phyloP scores from a whole-genome alignment of 345 rosid genomes.

The Arabidopsis arenosa region DNA sequence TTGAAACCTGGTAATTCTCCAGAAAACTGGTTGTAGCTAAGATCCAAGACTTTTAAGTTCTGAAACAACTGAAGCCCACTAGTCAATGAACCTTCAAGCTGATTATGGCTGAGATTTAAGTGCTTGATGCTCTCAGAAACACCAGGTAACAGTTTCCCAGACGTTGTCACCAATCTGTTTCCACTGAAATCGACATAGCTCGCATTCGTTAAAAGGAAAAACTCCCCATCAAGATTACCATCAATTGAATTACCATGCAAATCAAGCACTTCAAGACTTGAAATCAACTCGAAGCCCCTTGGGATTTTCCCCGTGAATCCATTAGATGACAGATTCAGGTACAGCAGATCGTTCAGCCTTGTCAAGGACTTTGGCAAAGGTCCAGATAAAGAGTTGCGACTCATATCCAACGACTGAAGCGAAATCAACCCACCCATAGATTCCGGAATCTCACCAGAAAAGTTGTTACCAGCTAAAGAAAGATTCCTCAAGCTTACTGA shows the following conservation, averaged over 20 bases:
- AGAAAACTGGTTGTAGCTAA: constrained; percentile 88
- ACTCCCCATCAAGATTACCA: constrained; percentile 76
- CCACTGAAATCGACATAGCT: constrained; percentile 82
- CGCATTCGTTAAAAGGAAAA: constrained; percentile 82
- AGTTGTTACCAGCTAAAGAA: constrained; percentile 84
- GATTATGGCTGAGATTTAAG: constrained; percentile 88
- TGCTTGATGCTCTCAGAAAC: constrained; percentile 78
- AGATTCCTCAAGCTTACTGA: constrained; percentile 72
- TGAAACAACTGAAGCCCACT: constrained; percentile 73
- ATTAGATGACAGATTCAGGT: constrained; percentile 80
- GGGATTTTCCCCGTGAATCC: constrained; percentile 69
- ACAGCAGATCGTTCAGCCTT: constrained; percentile 59
- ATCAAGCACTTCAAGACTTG: constrained; percentile 78
- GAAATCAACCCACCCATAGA: constrained; percentile 69
- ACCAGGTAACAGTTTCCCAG: constrained; percentile 74
- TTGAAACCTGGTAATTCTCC: constrained; percentile 95
- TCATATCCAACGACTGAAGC: constrained; percentile 83
- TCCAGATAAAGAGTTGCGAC: constrained; percentile 85
- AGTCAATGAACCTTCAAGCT: constrained; percentile 78
- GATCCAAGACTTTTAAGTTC: constrained; percentile 78
- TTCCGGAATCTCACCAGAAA: constrained; percentile 82
- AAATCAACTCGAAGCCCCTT: constrained; percentile 69
- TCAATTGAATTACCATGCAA: constrained; percentile 79
- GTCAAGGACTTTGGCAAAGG: constrained; percentile 66
- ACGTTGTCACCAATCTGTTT: constrained; percentile 62